Conservation (phyloP, 2,329 filamentous ascomycete species). For the Xylariaceae sp. region DNA sequence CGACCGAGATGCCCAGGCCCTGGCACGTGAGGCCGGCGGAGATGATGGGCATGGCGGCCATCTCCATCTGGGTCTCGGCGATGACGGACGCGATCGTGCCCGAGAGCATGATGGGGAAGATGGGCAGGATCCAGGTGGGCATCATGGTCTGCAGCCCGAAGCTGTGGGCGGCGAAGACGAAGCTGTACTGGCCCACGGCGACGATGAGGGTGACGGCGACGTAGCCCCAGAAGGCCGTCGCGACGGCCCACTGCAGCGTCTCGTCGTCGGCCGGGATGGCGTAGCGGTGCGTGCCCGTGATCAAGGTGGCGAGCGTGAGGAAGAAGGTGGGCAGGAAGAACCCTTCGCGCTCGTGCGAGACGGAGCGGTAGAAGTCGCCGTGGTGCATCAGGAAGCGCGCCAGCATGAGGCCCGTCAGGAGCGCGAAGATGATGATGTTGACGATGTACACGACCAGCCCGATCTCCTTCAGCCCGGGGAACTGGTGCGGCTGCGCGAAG, state of each 20-base stretch:
- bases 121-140: conserved; percentile 66
- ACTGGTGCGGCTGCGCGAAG: conserved; percentile 42
- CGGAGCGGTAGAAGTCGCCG: conserved; percentile 32
- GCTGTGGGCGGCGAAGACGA: conserved; percentile 52
- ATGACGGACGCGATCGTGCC: conserved; percentile 52
- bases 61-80: conserved; percentile 37
- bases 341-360: conserved; percentile 46
- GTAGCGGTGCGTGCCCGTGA: conserved; percentile 43
- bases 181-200: conserved; percentile 60
- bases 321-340: conserved; percentile 57
- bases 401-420: conserved; percentile 38
- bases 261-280: conserved; percentile 42
- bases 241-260: conserved; percentile 50
- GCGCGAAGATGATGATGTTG: conserved; percentile 45
- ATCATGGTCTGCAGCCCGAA: conserved; percentile 61
- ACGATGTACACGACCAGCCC: conserved; percentile 49
- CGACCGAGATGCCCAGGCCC: conserved; percentile 39
- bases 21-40: conserved; percentile 52
- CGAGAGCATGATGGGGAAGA: conserved; percentile 63
- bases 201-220: conserved; percentile 49
- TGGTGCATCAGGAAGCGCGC: conserved; percentile 46
- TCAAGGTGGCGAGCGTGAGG: conserved; percentile 52
- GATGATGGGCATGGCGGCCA: conserved; percentile 44
- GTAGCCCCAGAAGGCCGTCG: conserved; percentile 60
- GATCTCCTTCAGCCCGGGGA: conserved; percentile 44